Conservation (phyloP, 345 rosid genomes). For the Arabis hirsuta region DNA sequence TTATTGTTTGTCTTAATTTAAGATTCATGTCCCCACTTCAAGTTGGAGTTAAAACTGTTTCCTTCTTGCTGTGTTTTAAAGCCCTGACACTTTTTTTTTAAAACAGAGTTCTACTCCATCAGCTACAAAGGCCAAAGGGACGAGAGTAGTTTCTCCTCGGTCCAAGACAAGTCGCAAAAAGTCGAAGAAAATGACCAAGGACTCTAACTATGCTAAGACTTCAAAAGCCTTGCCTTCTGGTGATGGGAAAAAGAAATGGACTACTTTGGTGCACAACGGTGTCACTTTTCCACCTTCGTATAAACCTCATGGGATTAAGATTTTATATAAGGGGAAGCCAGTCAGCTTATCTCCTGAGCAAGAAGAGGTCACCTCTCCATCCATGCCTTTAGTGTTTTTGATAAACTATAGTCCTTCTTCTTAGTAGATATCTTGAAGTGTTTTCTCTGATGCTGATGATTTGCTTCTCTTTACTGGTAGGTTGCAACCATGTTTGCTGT, state of each 20-base stretch:
- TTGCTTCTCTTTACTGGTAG: conserved; percentile 49
- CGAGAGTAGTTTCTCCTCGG: conserved; percentile 52
- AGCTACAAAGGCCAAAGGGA: conserved; percentile 47
- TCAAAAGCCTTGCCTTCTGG: conserved; percentile 64
- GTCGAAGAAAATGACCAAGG: conserved; percentile 56
- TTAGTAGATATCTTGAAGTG: not conserved
- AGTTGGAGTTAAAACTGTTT: not conserved
- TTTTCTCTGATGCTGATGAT: conserved; percentile 1
- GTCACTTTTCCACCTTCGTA: conserved; percentile 92
- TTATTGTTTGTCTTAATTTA: no score
- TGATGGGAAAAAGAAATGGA: conserved; percentile 94
- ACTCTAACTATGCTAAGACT: conserved; percentile 61
- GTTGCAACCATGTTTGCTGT: conserved; percentile 93
- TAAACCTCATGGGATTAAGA: conserved; percentile 77
- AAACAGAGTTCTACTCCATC: conserved; percentile 50
- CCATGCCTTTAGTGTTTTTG: not conserved
- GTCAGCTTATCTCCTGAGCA: conserved; percentile 73
- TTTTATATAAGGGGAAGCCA: conserved; percentile 68
- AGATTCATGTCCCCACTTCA: no score
- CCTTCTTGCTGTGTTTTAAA: conserved; percentile 6
- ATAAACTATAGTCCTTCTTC: not conserved
- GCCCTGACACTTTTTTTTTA: conserved; percentile 1
- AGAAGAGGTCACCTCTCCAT: conserved; percentile 63
- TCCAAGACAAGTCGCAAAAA: conserved; percentile 55
- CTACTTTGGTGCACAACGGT: conserved; percentile 84